Evolutionary conservation across 2,329 filamentous ascomycete species (phyloP).

Genomic region (Chaetoscypha palmicola): DNA sequence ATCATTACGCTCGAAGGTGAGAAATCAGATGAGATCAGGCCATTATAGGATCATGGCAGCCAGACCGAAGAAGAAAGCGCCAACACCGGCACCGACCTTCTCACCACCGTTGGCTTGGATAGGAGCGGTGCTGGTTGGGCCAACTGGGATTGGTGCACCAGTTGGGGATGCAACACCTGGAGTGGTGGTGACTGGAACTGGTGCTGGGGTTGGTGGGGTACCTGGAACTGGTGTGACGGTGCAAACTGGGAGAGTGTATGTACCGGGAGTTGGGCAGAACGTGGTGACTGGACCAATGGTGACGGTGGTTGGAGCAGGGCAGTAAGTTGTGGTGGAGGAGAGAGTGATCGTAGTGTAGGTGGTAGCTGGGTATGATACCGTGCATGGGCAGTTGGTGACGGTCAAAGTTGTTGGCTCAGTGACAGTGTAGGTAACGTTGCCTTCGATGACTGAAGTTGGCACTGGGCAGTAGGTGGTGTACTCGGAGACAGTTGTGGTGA

Average conservation of each 20-base stretch:
- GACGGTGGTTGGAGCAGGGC: constrained; percentile 41
- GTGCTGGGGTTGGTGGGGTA: constrained; percentile 9
- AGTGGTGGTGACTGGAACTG: constrained; percentile 3
- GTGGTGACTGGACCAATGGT: constrained; percentile 38
- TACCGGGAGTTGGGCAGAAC: constrained; percentile 31
- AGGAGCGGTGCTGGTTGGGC: constrained; percentile 9
- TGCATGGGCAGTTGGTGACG: constrained; percentile 14
- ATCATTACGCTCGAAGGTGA: constrained; percentile 4
- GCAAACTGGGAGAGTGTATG: constrained; percentile 13
- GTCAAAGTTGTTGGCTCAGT: constrained; percentile 7
- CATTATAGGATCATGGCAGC: constrained; percentile 24
- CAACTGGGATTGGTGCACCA: not conserved
- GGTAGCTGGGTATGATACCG: constrained; percentile 8
- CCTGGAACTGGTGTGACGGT: constrained; percentile 10
- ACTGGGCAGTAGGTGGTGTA: constrained; percentile 17
- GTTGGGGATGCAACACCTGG: constrained; percentile 8
- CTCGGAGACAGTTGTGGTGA: constrained; percentile 2
- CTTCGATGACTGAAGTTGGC: constrained; percentile 14
- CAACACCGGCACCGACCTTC: constrained; percentile 18
- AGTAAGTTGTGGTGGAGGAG: constrained; percentile 15
- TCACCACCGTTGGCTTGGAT: constrained; percentile 16
- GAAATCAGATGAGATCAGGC: constrained; percentile 3
- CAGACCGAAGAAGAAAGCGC: constrained; percentile 21
- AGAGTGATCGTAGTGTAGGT: constrained; percentile 12
- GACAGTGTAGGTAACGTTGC: constrained; percentile 16